Percentiles rank a stretch among this genome's conserved stretches.
phyloP scores from a whole-genome alignment of 2,329 filamentous ascomycete genomes.

The Huntiella omanensis region DNA sequence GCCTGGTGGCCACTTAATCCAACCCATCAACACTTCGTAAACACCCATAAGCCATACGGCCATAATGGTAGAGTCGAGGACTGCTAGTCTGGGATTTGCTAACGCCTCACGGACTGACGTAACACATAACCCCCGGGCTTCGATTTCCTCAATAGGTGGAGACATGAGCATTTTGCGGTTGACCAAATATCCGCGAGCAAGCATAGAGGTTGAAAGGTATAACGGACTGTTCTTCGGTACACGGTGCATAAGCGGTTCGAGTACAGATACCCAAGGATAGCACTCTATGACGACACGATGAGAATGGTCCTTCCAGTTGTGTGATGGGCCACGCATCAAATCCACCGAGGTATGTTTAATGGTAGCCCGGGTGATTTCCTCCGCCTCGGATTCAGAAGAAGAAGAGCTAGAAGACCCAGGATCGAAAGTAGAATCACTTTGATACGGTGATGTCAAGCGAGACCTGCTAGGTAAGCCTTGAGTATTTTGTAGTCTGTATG shows the following conservation, averaged over 20 bases:
- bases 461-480: not conserved
- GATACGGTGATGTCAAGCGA: not conserved
- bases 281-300: conserved; percentile 10
- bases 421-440: not conserved
- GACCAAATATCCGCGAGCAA: conserved; percentile 9
- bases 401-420: not conserved
- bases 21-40: conserved; percentile 9
- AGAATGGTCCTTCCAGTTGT: conserved; percentile 7
- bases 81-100: not conserved
- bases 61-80: conserved; percentile 8
- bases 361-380: not conserved
- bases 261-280: conserved; percentile 9
- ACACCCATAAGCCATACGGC: conserved; percentile 10
- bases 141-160: not conserved
- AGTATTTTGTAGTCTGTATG: not conserved
- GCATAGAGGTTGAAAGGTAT: conserved; percentile 8
- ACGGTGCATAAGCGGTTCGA: conserved; percentile 10
- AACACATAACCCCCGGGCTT: conserved; percentile 5
- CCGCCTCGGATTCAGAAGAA: not conserved
- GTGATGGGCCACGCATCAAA: conserved; percentile 1
- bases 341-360: not conserved
- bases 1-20: conserved; percentile 7
- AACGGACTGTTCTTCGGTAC: conserved; percentile 5
- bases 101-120: conserved; percentile 6
- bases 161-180: conserved; percentile 4